phyloP scores from a whole-genome alignment of 208 protist species.

The Willaertia magna region DNA sequence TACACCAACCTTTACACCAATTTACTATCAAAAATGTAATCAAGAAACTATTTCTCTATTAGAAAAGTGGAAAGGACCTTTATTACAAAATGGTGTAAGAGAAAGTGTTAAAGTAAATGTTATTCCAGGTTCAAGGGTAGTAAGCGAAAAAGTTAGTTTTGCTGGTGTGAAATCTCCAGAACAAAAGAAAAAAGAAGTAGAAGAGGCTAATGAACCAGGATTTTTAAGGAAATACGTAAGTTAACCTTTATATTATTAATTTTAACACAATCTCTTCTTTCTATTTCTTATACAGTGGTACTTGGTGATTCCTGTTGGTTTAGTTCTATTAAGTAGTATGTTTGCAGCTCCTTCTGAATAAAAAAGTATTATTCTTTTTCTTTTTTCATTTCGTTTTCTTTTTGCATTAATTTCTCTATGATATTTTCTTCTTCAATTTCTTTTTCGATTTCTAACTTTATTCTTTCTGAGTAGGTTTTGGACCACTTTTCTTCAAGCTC shows the following conservation, averaged over 20 bases:
- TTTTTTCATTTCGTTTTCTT: not conserved
- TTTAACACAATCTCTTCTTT: not conserved
- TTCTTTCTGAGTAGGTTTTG: not conserved
- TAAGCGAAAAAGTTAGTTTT: not conserved
- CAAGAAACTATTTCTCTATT: not conserved
- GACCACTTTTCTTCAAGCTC: not conserved
- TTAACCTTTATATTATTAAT: not conserved
- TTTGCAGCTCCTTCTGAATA: not conserved
- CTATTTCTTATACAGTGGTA: not conserved
- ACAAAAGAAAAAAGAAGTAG: not conserved
- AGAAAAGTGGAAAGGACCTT: not conserved
- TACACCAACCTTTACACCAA: not conserved
- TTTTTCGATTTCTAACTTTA: not conserved
- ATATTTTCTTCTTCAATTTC: not conserved
- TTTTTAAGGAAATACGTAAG: slow-evolving; percentile 7
- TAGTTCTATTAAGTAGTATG: not conserved
- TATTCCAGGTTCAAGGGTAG: too few relatives aligned
- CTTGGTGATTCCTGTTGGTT: not conserved
- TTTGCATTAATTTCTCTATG: not conserved
- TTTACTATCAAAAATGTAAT: not conserved
- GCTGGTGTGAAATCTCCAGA: not conserved
- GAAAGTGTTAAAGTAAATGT: not conserved
- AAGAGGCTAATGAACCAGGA: not conserved
- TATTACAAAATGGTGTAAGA: not conserved
- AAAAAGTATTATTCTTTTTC: not conserved